Conservation (phyloP, 73 alveolate genomes). For the Tetrahymena borealis region DNA sequence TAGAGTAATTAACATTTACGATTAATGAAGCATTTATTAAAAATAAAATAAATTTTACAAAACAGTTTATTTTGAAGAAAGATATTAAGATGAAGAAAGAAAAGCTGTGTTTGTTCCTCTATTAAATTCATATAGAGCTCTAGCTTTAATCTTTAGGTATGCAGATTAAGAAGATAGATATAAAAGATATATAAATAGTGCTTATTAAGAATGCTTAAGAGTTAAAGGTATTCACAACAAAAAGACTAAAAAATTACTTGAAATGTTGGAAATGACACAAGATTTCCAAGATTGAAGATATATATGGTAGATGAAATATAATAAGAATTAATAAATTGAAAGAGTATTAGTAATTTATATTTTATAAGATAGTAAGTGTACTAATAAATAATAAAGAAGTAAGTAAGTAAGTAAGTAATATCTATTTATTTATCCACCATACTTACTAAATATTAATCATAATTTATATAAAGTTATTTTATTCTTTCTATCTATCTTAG, state of each 20-base stretch:
- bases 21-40: background rate
- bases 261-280: slow-evolving; percentile 12
- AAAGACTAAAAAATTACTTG: slow-evolving; percentile 26
- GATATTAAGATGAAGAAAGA: slow-evolving; percentile 7
- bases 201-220: slow-evolving; percentile 24
- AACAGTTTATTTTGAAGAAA: background rate
- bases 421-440: no score
- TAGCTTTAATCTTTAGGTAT: slow-evolving; percentile 17
- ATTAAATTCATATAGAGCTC: slow-evolving; percentile 4
- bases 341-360: no score
- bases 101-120: slow-evolving; percentile 24
- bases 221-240: slow-evolving; percentile 19
- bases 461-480: no score
- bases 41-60: background rate
- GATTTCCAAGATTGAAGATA: background rate
- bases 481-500: no score
- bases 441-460: no score
- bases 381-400: no score
- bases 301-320: background rate
- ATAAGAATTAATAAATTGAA: no score
- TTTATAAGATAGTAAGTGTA: no score
- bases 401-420: no score
- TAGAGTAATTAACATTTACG: background rate
- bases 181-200: slow-evolving; percentile 23
- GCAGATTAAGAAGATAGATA: slow-evolving; percentile 7